phyloP scores from a whole-genome alignment of 2,329 filamentous ascomycete genomes.

The Nigrospora osmanthi region DNA sequence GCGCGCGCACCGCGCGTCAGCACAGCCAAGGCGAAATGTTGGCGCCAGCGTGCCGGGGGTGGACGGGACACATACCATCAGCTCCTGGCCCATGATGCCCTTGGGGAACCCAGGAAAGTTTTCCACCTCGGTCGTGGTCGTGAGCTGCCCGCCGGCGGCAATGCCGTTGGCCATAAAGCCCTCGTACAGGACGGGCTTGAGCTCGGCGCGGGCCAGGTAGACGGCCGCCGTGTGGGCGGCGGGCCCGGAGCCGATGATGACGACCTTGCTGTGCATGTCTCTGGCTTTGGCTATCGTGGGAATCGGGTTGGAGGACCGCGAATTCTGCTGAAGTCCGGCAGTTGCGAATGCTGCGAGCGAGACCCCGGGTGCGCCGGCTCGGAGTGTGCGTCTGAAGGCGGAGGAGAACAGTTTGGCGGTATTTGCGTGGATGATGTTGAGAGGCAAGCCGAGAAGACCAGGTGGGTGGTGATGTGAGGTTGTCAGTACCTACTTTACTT shows the following conservation, averaged over 20 bases:
- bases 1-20: neutral
- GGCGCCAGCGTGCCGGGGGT: neutral
- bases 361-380: conserved; percentile 65
- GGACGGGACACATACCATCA: conserved; percentile 57
- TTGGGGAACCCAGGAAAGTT: conserved; percentile 95
- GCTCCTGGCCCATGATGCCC: conserved; percentile 74
- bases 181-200: conserved; percentile 94
- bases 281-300: conserved; percentile 25
- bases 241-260: conserved; percentile 91
- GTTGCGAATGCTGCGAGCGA: conserved; percentile 65
- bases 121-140: conserved; percentile 96
- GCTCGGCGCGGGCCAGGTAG: conserved; percentile 88
- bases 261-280: conserved; percentile 88
- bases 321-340: conserved; percentile 48
- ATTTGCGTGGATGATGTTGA: conserved; percentile 5
- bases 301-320: conserved; percentile 12
- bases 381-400: conserved; percentile 65
- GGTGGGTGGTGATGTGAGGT: no score
- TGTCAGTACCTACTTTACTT: no score
- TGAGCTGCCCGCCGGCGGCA: conserved; percentile 91
- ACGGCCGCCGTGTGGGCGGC: conserved; percentile 96
- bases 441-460: neutral
- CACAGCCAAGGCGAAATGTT: no score
- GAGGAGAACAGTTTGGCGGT: conserved; percentile 91
- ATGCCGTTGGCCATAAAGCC: conserved; percentile 97